Percentiles rank a stretch among this genome's conserved stretches.
Conservation (phyloP, 768 basidiomycete genomes). For the Mycena olivaceomarginata region DNA sequence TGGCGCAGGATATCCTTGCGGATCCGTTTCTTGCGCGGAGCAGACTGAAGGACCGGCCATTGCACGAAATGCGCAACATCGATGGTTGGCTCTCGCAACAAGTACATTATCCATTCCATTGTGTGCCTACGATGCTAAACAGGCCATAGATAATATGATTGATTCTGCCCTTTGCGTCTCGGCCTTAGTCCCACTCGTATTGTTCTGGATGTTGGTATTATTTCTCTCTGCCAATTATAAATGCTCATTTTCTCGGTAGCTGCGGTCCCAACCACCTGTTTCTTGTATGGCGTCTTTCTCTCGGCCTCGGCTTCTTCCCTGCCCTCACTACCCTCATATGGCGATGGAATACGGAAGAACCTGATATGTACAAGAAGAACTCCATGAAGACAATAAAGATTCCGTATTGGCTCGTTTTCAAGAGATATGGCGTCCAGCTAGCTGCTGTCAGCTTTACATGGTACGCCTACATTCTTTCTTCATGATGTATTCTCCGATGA, state of each 20-base stretch:
- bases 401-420: conserved; percentile 86
- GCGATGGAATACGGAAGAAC: conserved; percentile 91
- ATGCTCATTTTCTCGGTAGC: conserved; percentile 56
- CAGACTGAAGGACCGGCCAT: conserved; percentile 91
- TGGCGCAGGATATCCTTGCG: conserved; percentile 93
- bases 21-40: conserved; percentile 92
- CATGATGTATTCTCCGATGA: not conserved
- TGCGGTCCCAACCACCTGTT: conserved; percentile 88
- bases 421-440: conserved; percentile 87
- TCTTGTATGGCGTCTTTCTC: conserved; percentile 90
- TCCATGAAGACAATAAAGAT: conserved; percentile 86
- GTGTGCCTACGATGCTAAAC: conserved; percentile 14
- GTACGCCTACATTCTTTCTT: conserved; percentile 57
- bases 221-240: not conserved
- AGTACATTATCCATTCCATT: conserved; percentile 69
- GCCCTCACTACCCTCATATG: conserved; percentile 89
- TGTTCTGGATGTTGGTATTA: conserved; percentile 88
- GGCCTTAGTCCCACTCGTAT: conserved; percentile 88
- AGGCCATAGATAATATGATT: conserved; percentile 85
- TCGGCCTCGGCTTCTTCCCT: conserved; percentile 90
- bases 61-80: conserved; percentile 86
- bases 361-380: conserved; percentile 81
- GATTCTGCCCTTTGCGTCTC: conserved; percentile 89
- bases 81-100: conserved; percentile 92
- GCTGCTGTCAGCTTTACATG: conserved; percentile 86